A percentile compares a stretch with the other conserved stretches of the same genome.
Conservation (phyloP, 805 yeast genomes). For the Cyberlindnera mississippiensis region DNA sequence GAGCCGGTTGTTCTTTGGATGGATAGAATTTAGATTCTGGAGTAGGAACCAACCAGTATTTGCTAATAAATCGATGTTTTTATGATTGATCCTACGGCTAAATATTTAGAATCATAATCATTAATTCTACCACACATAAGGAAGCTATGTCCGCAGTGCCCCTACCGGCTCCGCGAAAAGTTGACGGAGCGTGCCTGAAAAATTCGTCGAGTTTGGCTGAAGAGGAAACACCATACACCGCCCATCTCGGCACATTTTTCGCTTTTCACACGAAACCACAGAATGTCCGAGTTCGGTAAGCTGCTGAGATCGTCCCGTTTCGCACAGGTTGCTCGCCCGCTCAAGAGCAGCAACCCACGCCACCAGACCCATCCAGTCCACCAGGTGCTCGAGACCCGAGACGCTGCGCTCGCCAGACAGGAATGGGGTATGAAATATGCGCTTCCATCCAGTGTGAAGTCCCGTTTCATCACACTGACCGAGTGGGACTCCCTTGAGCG, state of each 20-base stretch:
- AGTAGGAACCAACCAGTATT: no score
- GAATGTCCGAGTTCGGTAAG: slow-evolving; percentile 26
- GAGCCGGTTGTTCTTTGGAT: not conserved
- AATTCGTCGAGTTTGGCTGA: no score
- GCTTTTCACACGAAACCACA: not conserved
- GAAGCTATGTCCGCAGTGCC: no score
- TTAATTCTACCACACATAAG: no score
- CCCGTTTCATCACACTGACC: slow-evolving; percentile 57
- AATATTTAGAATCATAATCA: no score
- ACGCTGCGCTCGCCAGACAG: slow-evolving; percentile 57
- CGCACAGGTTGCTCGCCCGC: slow-evolving; percentile 33
- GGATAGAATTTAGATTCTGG: no score
- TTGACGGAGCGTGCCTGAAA: no score
- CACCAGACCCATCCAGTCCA: slow-evolving; percentile 50
- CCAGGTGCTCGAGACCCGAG: slow-evolving; percentile 68
- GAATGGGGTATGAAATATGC: slow-evolving; percentile 76
- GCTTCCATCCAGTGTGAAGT: slow-evolving; percentile 57
- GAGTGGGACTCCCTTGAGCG: slow-evolving; percentile 64
- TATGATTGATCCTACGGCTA: no score
- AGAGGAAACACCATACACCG: not conserved
- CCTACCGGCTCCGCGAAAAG: no score
- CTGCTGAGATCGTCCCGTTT: slow-evolving; percentile 31
- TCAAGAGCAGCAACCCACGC: slow-evolving; percentile 4
- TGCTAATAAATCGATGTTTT: no score
- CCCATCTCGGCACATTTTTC: not conserved